Conservation (phyloP, 2,329 filamentous ascomycete genomes). For the Pyricularia sp. region DNA sequence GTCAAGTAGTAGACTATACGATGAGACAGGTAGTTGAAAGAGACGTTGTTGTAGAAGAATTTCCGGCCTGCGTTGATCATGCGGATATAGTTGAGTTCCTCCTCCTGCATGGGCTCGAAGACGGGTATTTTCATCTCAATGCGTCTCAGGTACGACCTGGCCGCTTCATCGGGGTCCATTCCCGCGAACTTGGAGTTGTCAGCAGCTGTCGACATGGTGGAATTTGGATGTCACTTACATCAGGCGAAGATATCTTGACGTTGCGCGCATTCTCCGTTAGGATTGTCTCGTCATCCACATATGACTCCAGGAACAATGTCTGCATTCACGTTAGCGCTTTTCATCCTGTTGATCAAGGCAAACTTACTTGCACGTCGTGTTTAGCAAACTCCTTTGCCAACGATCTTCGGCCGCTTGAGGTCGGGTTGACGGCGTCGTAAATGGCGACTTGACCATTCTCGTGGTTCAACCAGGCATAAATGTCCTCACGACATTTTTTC, state of each 20-base stretch:
- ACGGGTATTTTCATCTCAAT: slow-evolving; percentile 89
- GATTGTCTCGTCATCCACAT: slow-evolving; percentile 83
- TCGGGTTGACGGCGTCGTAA: slow-evolving; percentile 94
- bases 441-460: slow-evolving; percentile 98
- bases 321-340: slow-evolving; percentile 20
- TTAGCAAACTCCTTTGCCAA: slow-evolving; percentile 96
- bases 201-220: not conserved
- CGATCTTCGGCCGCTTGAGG: slow-evolving; percentile 66
- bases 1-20: slow-evolving; percentile 97
- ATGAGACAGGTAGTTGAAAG: slow-evolving; percentile 91
- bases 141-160: slow-evolving; percentile 77
- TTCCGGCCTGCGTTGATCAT: slow-evolving; percentile 97
- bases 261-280: slow-evolving; percentile 93
- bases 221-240: slow-evolving; percentile 41
- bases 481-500: slow-evolving; percentile 93
- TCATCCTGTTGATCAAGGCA: not conserved
- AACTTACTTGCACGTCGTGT: slow-evolving; percentile 71
- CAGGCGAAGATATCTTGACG: slow-evolving; percentile 95
- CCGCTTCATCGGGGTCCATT: slow-evolving; percentile 86
- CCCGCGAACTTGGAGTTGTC: slow-evolving; percentile 57
- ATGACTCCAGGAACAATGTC: slow-evolving; percentile 94
- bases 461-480: slow-evolving; percentile 89
- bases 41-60: slow-evolving; percentile 92
- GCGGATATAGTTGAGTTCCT: slow-evolving; percentile 92
- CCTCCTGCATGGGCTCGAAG: slow-evolving; percentile 93